Percentiles rank a stretch among this genome's conserved stretches.
Evolutionary conservation across 73 alveolate species (phyloP).

Genomic region (Effrenium voratum): DNA sequence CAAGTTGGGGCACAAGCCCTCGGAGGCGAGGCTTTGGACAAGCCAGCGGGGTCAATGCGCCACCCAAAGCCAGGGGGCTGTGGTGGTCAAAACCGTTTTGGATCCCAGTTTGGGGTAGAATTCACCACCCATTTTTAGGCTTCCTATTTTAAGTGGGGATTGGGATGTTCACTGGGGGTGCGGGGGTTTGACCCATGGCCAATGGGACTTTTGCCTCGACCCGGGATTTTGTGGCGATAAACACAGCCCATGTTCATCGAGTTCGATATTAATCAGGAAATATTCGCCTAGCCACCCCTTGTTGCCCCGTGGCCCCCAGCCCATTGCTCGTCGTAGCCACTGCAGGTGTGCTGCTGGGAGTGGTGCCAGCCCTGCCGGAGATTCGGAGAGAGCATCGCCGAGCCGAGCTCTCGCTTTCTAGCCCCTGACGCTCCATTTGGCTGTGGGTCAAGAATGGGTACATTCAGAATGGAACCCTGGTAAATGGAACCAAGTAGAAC

Average conservation of each 20-base stretch:
- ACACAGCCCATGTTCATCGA: no score
- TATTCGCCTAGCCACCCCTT: neutral
- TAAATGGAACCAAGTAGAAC: no score
- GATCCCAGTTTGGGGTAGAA: neutral
- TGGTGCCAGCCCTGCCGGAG: no score
- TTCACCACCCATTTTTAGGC: neutral
- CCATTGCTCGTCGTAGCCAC: slow-evolving; percentile 87
- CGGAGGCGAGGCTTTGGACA: neutral
- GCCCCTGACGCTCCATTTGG: no score
- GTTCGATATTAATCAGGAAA: no score
- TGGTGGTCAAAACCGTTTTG: neutral
- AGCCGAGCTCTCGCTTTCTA: no score
- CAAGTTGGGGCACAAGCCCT: slow-evolving; percentile 62
- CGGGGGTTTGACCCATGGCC: neutral
- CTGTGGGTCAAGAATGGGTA: no score
- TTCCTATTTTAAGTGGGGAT: neutral
- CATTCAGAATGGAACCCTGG: no score
- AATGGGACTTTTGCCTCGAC: neutral
- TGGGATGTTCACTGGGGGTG: neutral
- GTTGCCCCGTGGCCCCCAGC: neutral
- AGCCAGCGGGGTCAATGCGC: neutral
- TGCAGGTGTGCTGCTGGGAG: slow-evolving; percentile 44
- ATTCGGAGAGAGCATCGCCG: no score
- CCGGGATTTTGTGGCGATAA: neutral
- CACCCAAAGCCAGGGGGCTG: neutral